phyloP scores from a whole-genome alignment of 2,329 filamentous ascomycete genomes.

The Colletotrichum sp. region DNA sequence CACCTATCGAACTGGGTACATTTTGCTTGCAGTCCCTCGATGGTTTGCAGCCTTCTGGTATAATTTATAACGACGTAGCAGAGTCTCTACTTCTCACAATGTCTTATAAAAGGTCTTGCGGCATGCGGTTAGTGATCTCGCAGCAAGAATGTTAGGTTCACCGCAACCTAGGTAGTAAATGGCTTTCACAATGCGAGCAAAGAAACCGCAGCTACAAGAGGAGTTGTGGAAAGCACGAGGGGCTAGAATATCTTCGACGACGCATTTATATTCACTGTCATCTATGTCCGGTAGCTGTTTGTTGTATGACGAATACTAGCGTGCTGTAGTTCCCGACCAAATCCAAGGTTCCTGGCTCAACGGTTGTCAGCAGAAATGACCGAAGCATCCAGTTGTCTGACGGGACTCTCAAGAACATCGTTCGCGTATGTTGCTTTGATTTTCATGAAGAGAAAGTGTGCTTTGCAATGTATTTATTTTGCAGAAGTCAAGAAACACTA shows the following conservation, averaged over 20 bases:
- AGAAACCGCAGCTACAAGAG: background rate
- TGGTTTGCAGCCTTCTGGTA: background rate
- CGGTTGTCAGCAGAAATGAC: too few relatives aligned
- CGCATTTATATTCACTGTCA: fast-evolving
- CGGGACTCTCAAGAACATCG: too few relatives aligned
- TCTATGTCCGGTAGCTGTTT: background rate
- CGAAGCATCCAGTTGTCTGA: too few relatives aligned
- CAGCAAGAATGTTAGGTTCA: too few relatives aligned
- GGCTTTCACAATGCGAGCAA: background rate
- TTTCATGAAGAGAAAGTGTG: too few relatives aligned
- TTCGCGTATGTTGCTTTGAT: too few relatives aligned
- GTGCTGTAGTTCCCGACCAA: too few relatives aligned
- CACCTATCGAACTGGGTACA: background rate
- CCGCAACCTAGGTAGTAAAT: too few relatives aligned
- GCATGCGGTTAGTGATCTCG: fast-evolving
- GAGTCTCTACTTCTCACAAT: background rate
- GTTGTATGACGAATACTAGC: background rate
- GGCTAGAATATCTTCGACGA: fast-evolving
- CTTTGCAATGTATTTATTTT: too few relatives aligned
- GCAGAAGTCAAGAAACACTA: too few relatives aligned
- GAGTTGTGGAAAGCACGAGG: background rate
- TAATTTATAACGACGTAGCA: fast-evolving
- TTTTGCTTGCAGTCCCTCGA: background rate
- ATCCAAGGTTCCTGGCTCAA: too few relatives aligned
- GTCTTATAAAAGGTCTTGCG: fast-evolving